Evolutionary conservation across 768 basidiomycete species (phyloP).

Genomic region (Fibroporia radiculosa): DNA sequence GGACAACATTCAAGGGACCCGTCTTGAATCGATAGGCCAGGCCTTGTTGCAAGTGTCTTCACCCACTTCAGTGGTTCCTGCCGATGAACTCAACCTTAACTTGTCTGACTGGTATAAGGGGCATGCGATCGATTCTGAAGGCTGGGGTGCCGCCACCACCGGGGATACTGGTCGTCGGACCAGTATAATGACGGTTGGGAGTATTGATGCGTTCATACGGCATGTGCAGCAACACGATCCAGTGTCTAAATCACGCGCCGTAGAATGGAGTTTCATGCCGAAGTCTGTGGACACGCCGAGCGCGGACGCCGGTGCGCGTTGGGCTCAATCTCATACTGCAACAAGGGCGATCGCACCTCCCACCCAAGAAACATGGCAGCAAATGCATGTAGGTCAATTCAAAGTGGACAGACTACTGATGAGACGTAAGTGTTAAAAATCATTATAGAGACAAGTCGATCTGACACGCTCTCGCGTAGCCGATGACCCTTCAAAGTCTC

Average conservation of each 20-base stretch:
- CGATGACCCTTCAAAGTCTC: conserved; percentile 46
- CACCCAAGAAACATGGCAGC: conserved; percentile 61
- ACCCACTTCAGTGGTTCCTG: background rate
- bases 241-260: conserved; percentile 33
- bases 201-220: conserved; percentile 28
- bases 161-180: conserved; percentile 19
- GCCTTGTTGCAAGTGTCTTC: conserved; percentile 9
- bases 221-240: conserved; percentile 32
- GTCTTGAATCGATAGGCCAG: conserved; percentile 17
- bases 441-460: background rate
- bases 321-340: conserved; percentile 7
- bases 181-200: conserved; percentile 24
- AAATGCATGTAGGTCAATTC: conserved; percentile 54
- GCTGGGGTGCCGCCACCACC: conserved; percentile 11
- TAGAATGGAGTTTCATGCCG: conserved; percentile 52
- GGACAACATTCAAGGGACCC: too few relatives aligned
- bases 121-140: conserved; percentile 11
- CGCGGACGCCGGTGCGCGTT: conserved; percentile 7
- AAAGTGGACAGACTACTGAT: conserved; percentile 43
- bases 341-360: conserved; percentile 35
- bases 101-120: too few relatives aligned
- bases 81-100: too few relatives aligned
- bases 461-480: conserved; percentile 14
- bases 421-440: conserved; percentile 15
- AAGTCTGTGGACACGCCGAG: conserved; percentile 36